Evolutionary conservation across 352 stramenopile genomes (phyloP).

Genomic region (Paralagenidium karlingii): DNA sequence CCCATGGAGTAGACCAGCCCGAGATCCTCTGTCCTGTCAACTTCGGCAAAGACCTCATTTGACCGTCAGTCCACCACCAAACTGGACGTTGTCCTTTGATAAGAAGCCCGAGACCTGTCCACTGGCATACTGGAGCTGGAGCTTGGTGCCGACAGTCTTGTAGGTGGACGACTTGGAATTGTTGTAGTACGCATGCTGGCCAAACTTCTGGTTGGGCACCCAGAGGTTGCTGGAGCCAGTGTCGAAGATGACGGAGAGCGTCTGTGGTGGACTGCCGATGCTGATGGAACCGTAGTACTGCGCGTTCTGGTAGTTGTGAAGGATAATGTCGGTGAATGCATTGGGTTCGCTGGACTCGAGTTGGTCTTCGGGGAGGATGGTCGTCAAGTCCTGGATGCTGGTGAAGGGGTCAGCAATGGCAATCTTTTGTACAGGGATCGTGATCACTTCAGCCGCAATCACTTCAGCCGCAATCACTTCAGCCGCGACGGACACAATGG

Average conservation of each 20-base stretch:
- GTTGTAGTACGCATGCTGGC: constrained; percentile 39
- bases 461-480: too few relatives aligned
- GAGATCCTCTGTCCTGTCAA: constrained; percentile 81
- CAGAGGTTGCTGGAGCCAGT: constrained; percentile 19
- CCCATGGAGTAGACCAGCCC: constrained; percentile 81
- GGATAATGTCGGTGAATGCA: too few relatives aligned
- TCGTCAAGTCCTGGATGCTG: too few relatives aligned
- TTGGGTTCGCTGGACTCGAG: too few relatives aligned
- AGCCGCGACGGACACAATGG: too few relatives aligned
- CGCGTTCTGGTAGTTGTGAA: constrained; percentile 4
- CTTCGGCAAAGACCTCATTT: constrained; percentile 77
- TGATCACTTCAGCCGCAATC: too few relatives aligned
- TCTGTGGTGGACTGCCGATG: constrained; percentile 14
- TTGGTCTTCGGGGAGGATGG: too few relatives aligned
- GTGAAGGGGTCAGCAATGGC: too few relatives aligned
- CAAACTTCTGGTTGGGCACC: constrained; percentile 12
- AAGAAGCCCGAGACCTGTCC: constrained; percentile 70
- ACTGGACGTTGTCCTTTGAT: constrained; percentile 37
- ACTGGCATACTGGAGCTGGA: constrained; percentile 82
- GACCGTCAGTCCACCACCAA: constrained; percentile 16
- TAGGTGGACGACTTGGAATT: constrained; percentile 47
- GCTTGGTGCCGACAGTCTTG: constrained; percentile 49
- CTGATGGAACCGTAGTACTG: constrained; percentile 5
- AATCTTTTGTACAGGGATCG: too few relatives aligned
- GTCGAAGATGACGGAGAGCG: constrained; percentile 19